Evolutionary conservation across 1,284 basidiomycete species (phyloP).

Genomic region (Moesziomyces globuligerus): DNA sequence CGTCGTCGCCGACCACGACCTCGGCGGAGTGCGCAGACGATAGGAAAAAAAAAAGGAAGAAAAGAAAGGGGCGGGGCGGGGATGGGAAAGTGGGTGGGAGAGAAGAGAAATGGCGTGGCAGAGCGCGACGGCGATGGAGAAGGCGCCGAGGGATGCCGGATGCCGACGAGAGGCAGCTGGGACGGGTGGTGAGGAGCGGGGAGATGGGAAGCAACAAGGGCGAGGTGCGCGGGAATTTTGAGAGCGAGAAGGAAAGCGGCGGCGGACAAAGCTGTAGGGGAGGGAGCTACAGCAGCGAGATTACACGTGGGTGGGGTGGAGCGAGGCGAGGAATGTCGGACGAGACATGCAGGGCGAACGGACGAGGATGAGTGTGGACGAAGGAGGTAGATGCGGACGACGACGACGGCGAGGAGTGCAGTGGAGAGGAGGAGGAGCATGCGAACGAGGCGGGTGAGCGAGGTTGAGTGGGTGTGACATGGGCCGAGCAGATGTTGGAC

Average conservation of each 20-base stretch:
- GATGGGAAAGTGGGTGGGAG: background rate
- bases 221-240: no score
- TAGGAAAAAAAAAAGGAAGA: background rate
- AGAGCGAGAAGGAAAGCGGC: no score
- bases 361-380: no score
- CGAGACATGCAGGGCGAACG: no score
- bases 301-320: no score
- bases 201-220: background rate
- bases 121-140: background rate
- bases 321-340: no score
- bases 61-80: conserved; percentile 1
- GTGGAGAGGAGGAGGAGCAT: conserved; percentile 1
- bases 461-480: background rate
- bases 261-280: no score
- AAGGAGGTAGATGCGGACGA: background rate
- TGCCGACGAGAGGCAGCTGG: background rate
- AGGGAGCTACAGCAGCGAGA: no score
- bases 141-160: no score
- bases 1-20: no score
- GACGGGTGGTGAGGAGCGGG: background rate
- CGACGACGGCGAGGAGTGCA: conserved; percentile 5
- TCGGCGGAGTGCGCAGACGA: background rate
- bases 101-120: background rate
- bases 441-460: background rate
- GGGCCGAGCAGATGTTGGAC: no score